Percentiles rank a stretch among this genome's conserved stretches.
Evolutionary conservation across 345 rosid genomes (phyloP).

Genomic region (Gynandropsis gynandra): DNA sequence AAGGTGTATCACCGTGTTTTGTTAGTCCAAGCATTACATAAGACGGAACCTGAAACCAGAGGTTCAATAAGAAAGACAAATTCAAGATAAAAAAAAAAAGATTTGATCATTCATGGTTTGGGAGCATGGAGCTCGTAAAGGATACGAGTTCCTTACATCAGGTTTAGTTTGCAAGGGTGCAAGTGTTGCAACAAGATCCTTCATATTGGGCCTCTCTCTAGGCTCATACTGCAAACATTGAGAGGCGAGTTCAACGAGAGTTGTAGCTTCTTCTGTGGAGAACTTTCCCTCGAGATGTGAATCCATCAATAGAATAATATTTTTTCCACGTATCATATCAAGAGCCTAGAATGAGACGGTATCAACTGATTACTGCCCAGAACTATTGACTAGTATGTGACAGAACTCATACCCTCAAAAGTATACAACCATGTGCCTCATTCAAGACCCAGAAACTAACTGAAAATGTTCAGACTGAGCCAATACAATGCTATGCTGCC

Average conservation of each 20-base stretch:
- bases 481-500: no score
- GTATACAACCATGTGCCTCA: constrained; percentile 8
- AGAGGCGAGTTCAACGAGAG: constrained; percentile 74
- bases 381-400: neutral
- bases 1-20: constrained; percentile 42
- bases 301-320: constrained; percentile 65
- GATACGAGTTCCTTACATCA: constrained; percentile 36
- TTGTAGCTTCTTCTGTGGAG: constrained; percentile 72
- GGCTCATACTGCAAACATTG: constrained; percentile 76
- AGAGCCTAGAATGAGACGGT: constrained; percentile 49
- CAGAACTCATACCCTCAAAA: no score
- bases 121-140: no score
- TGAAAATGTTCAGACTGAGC: no score
- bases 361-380: neutral
- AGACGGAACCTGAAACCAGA: constrained; percentile 55
- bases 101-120: no score
- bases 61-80: neutral
- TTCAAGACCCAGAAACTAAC: neutral
- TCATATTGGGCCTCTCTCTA: constrained; percentile 55
- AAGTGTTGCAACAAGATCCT: constrained; percentile 61
- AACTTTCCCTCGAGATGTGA: constrained; percentile 78
- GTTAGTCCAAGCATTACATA: constrained; percentile 53
- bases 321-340: constrained; percentile 76
- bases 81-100: neutral
- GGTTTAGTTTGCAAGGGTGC: constrained; percentile 58